Evolutionary conservation across 2,329 filamentous ascomycete genomes (phyloP).

Genomic region (Pseudopyricularia cyperi): DNA sequence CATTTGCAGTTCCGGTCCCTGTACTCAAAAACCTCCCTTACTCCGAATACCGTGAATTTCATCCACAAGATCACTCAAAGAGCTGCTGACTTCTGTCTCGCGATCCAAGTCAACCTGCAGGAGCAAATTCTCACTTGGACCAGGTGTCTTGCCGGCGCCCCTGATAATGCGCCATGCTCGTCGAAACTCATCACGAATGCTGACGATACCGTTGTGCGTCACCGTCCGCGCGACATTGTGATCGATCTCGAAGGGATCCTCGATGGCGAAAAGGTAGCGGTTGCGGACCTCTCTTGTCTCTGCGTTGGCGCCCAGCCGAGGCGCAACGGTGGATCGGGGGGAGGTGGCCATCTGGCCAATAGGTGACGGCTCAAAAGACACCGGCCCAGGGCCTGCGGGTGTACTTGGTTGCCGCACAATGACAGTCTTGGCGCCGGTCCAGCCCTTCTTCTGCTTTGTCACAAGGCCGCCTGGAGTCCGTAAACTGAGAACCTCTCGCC

Average conservation of each 20-base stretch:
- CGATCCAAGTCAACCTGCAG: slow-evolving; percentile 30
- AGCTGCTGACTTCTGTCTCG: slow-evolving; percentile 18
- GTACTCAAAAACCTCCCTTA: not conserved
- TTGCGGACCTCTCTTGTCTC: slow-evolving; percentile 59
- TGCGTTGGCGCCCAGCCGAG: slow-evolving; percentile 7
- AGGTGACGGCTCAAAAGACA: not conserved
- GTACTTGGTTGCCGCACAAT: slow-evolving; percentile 28
- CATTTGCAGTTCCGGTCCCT: not conserved
- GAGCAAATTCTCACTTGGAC: slow-evolving; percentile 33
- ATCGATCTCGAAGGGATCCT: slow-evolving; percentile 79
- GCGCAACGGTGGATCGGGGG: slow-evolving; percentile 5
- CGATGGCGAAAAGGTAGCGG: slow-evolving; percentile 77
- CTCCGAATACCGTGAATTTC: slow-evolving; percentile 22
- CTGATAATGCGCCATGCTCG: slow-evolving; percentile 63
- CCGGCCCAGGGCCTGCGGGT: not conserved
- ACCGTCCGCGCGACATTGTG: slow-evolving; percentile 86
- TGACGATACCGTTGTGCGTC: slow-evolving; percentile 67
- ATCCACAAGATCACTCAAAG: slow-evolving; percentile 23
- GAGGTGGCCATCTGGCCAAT: slow-evolving; percentile 1
- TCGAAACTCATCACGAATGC: slow-evolving; percentile 74
- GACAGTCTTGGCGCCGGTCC: slow-evolving; percentile 70
- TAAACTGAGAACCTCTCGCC: slow-evolving; percentile 64
- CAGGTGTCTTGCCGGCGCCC: slow-evolving; percentile 26
- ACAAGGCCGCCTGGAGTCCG: slow-evolving; percentile 58
- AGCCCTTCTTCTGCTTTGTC: slow-evolving; percentile 66